Percentiles rank a stretch among this genome's conserved stretches.
Conservation (phyloP, 129 eudicot genomes). For the Dittrichia graveolens region DNA sequence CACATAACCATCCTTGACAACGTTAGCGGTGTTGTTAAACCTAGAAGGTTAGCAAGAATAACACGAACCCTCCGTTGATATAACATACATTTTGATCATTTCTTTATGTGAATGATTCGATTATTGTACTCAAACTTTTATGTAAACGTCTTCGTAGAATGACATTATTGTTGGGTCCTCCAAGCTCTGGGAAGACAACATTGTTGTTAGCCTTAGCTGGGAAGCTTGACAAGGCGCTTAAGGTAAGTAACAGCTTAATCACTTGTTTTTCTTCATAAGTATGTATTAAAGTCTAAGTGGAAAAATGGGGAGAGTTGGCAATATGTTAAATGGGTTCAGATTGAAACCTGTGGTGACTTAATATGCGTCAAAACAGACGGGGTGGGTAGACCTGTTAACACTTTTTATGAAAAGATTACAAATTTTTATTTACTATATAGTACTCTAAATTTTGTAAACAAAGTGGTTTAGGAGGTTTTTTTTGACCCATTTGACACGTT, state of each 20-base stretch:
- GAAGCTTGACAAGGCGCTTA: conserved; percentile 56
- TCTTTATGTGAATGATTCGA: not conserved
- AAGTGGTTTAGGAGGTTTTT: not conserved
- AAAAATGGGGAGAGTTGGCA: too few relatives aligned
- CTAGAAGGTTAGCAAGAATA: conserved; percentile 58
- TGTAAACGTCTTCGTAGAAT: conserved; percentile 48
- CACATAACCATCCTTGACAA: conserved; percentile 69
- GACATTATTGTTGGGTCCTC: conserved; percentile 93
- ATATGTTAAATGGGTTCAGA: too few relatives aligned
- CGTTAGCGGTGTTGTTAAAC: conserved; percentile 76
- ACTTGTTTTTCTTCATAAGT: not conserved
- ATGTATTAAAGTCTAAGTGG: not conserved
- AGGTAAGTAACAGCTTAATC: conserved; percentile 36
- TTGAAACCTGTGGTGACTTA: too few relatives aligned
- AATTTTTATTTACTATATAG: too few relatives aligned
- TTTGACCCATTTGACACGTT: not conserved
- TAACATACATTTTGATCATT: not conserved
- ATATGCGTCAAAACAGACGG: not conserved
- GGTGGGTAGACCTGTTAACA: not conserved
- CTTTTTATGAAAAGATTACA: too few relatives aligned
- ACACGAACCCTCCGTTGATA: not conserved
- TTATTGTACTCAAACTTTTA: conserved; percentile 1
- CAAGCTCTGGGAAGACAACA: conserved; percentile 91
- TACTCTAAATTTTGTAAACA: not conserved
- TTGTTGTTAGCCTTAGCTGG: conserved; percentile 74